Evolutionary conservation across 1,284 basidiomycete species (phyloP).

Genomic region (Cyathus pygmaeus): DNA sequence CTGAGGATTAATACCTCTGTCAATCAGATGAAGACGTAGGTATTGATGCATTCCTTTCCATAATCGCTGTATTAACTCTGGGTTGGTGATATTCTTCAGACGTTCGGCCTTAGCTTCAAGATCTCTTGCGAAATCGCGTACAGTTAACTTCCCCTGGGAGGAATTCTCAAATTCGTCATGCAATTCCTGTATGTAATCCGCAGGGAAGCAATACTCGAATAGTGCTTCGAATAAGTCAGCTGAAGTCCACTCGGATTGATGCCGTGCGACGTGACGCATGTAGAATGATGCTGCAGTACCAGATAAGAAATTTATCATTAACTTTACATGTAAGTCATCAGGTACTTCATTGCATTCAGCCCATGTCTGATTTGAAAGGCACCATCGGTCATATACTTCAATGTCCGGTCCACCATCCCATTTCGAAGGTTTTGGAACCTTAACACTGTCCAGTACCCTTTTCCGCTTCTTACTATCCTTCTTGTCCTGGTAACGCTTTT

Average conservation of each 20-base stretch:
- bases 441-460: not conserved
- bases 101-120: not conserved
- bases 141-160: not conserved
- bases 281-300: slow-evolving; percentile 5
- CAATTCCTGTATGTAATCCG: not conserved
- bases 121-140: not conserved
- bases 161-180: not conserved
- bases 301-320: slow-evolving; percentile 4
- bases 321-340: not conserved
- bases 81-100: not conserved
- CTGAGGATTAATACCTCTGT: not conserved
- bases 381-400: not conserved
- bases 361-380: not conserved
- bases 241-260: not conserved
- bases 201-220: not conserved
- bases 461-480: not conserved
- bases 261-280: slow-evolving; percentile 3
- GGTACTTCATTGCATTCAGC: not conserved
- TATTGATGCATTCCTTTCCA: not conserved
- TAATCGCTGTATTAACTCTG: not conserved
- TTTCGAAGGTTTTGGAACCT: not conserved
- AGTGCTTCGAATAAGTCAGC: not conserved
- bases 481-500: not conserved
- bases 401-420: not conserved
- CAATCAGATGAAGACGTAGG: not conserved